Percentiles rank a stretch among this genome's conserved stretches.
These are phyloP conservation scores for Berkeleyomyces rouxiae DNA, from an alignment of 2,329 filamentous ascomycete genomes.

Conservation along the genomic window DNA sequence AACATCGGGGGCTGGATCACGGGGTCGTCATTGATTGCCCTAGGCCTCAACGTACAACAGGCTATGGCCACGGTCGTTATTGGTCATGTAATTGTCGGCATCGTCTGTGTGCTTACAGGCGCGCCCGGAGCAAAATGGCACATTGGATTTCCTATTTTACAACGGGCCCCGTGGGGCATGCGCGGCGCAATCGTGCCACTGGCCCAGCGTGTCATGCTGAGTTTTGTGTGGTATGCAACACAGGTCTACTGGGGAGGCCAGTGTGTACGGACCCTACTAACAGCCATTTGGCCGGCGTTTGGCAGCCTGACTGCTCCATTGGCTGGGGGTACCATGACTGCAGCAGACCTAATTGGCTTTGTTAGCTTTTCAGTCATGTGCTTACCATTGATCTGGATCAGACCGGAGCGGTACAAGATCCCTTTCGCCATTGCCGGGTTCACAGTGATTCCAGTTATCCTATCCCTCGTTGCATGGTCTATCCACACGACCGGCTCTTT, in stretches of 20 bases:
- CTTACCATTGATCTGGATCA: constrained; percentile 31
- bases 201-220: constrained; percentile 29
- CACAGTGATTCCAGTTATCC: constrained; percentile 24
- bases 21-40: constrained; percentile 24
- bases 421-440: constrained; percentile 27
- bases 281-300: constrained; percentile 29
- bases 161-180: constrained; percentile 25
- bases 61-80: constrained; percentile 29
- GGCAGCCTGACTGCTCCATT: constrained; percentile 27
- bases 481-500: constrained; percentile 25
- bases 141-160: constrained; percentile 25
- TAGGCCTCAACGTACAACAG: constrained; percentile 28
- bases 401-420: constrained; percentile 31
- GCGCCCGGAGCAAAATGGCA: constrained; percentile 27
- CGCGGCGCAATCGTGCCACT: constrained; percentile 25
- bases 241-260: constrained; percentile 22
- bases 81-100: constrained; percentile 26
- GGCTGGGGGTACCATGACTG: constrained; percentile 17
- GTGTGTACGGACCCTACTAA: constrained; percentile 25
- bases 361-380: constrained; percentile 25
- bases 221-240: constrained; percentile 33
- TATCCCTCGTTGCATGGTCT: constrained; percentile 31
- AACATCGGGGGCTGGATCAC: constrained; percentile 22
- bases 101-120: constrained; percentile 27
- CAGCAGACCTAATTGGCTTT: constrained; percentile 26